Base-by-base conservation (phyloP, 1,284 basidiomycete species). In the Coniferiporia sulphurascens region DNA sequence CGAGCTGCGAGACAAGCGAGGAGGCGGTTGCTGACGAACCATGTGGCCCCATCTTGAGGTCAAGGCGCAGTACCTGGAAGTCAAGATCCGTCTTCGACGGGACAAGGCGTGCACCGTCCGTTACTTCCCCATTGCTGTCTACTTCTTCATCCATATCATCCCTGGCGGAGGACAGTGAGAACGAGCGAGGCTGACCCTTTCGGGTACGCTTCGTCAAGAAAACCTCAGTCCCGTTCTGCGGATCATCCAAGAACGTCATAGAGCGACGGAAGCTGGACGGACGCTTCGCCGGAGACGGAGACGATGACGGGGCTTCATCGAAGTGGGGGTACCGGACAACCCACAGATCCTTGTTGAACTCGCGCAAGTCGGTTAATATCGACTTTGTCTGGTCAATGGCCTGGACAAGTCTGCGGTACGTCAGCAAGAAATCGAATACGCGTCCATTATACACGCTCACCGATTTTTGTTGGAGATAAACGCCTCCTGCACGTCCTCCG, bases 281-380 rank as follows among this genome's bases (percentile, higher is more conserved):
- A 43, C 73, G 73, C 13, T 69, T 68, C 48, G 70, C 53, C 34
- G 64, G 57, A 32, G 72, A 44, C 22, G 69, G 32, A 34, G 64
- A 57, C 27, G 72, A 62, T 3, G 71, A 64, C 1, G 73, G 44
- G 21, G 69, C 61, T 52, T 82, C 77, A 43, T 73, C 72, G 56
- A 91, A 75, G 67, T 84, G 82, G 51, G 94, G 94, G 72, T 98
- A 98, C 59, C 92, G 80, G 34, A 97, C 84, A 43, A 91, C 80
- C 91, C 93, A 96, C 64, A 89, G 81, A 51, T 86, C 80, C 72
- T 86, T 87, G 77, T 91, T 97, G 77, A 95, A 96, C 62, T 81
- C 77, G 62, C 85, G 84, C 35, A 98, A 75, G 65, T 89, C 87
- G 56, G 73, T 76, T 43, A 97, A 77, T 51, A 98, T 81, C 17